Base-by-base conservation (phyloP, 352 stramenopile species). In the Globisporangium nodosum region DNA sequence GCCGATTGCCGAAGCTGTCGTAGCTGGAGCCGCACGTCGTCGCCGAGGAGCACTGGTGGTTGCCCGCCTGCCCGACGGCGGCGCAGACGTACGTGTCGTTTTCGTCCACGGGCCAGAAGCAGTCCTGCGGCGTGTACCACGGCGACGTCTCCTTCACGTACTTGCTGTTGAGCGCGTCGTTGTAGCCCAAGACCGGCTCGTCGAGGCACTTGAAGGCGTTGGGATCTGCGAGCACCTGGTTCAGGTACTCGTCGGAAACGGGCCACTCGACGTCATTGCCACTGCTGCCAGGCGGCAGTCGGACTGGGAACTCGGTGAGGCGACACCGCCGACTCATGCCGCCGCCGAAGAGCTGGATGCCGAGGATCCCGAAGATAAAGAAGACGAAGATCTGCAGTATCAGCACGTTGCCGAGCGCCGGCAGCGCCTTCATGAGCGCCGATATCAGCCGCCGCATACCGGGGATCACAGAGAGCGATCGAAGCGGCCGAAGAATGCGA, bases 81-180 rank as follows among this genome's bases (percentile, higher is more conserved):
- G 73, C 70, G 51, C 92, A 98, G 9, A 97, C 64, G 31, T 81
- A 62, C n/a, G 60, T 53, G 54, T 98, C 90, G 0, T 69, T 52
- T 2, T 75, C 50, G 66, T 98, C 85, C 45, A 98, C 76, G 11
- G 92, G 92, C 94, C 93, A 98, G 56, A 97, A 97, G 56, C 93
- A 98, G 57, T 94, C 71, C 56, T 85, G 76, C 3, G 83, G 65
- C 0, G 46, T 76, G 37, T 58, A 62, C 85, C 82, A 94, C 16
- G 80, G 76, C 0, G 82, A 92, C 1, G 71, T 87, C 49, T 90
- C 86, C 49, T 92, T 85, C 37, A 70, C 78, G 60, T 67, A 91
- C 18, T 43, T 27, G 0, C 42, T 39, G 3, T 52, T 58, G 3
- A 35, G 66, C 2, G 55, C 62, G 63, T 89, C 73, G n/a, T 77